Evolutionary conservation across 2,329 filamentous ascomycete species (phyloP).

Genomic region (Aureobasidium sp.): DNA sequence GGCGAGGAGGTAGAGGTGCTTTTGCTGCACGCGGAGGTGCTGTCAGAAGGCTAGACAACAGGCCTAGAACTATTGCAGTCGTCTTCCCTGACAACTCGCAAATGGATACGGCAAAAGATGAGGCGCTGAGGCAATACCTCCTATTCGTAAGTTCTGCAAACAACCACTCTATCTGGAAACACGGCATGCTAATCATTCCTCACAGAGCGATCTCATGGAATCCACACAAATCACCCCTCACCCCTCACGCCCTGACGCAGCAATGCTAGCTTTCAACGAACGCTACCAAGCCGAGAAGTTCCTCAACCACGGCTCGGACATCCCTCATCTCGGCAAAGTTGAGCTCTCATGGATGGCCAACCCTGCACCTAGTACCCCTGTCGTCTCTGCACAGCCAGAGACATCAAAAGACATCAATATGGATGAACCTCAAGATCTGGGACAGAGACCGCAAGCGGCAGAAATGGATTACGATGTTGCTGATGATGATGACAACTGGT

Average conservation of each 20-base stretch:
- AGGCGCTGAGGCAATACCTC: conserved; percentile 62
- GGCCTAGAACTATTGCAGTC: conserved; percentile 60
- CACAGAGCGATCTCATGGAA: conserved; percentile 22
- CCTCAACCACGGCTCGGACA: conserved; percentile 30
- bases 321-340: conserved; percentile 56
- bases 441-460: background rate
- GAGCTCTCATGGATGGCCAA: conserved; percentile 56
- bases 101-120: conserved; percentile 57
- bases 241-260: conserved; percentile 28
- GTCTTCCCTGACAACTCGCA: conserved; percentile 45
- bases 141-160: conserved; percentile 29
- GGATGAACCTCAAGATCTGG: conserved; percentile 9
- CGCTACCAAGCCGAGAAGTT: conserved; percentile 55
- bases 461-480: conserved; percentile 45
- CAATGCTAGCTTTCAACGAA: conserved; percentile 35
- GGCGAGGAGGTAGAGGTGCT: conserved; percentile 39
- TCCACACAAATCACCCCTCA: conserved; percentile 31
- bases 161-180: background rate
- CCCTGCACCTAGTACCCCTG: conserved; percentile 19
- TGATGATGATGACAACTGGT: conserved; percentile 40
- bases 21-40: conserved; percentile 37
- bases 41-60: conserved; percentile 62
- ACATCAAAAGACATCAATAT: conserved; percentile 9
- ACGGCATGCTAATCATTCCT: conserved; percentile 4
- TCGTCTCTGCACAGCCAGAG: conserved; percentile 14